Evolutionary conservation across 345 rosid genomes (phyloP), one percentile per base, ranked within the genome.

Genomic region (Carallia pectinifolia): DNA sequence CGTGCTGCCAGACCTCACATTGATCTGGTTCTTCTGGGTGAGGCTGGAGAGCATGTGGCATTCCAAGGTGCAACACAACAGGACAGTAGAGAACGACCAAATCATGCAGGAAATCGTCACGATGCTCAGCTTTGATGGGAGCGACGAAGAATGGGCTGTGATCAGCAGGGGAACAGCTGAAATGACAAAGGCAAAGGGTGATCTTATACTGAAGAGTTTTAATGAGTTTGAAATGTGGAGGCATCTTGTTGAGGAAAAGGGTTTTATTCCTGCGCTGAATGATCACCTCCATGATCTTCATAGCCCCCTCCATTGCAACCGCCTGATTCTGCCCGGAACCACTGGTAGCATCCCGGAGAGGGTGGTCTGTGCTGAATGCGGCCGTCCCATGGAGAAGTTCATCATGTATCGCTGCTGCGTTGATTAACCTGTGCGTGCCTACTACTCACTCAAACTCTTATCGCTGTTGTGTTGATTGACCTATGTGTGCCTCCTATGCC

Each of bases 41-140:
- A 64, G 88, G 67, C 73, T 90, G 1, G 88, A 88, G 69, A 85
- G 89, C 88, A 90, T 88, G 96, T 88, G 92, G 92, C 81, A 85
- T 72, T 87, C 90, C 10, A 84, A 79, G 64, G 61, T 72, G 29
- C 79, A 82, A 8, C 82, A 72, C 1, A 80, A 81, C 37, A 77
- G 31, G 65, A 73, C 66, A 15, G 79, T 73, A 1, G 81, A 85
- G 53, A 73, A 74, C 16, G 92, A 89, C 66, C 64, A 48, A 1
- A 83, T 89, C 13, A 82, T 82, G 90, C 78, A 73, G 16, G 90
- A 86, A 76, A 72, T 89, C 18, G 67, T 75, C 65, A 75, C 76
- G 1, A 73, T 88, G 88, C 88, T 87, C 5, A 85, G 78, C 80
- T 87, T 74, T 39, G 96, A 85, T 16, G 82, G 84, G 13, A 82